These are phyloP conservation scores for Xylaria longipes DNA, from an alignment of 495 filamentous ascomycete genomes.

Conservation along the genomic window DNA sequence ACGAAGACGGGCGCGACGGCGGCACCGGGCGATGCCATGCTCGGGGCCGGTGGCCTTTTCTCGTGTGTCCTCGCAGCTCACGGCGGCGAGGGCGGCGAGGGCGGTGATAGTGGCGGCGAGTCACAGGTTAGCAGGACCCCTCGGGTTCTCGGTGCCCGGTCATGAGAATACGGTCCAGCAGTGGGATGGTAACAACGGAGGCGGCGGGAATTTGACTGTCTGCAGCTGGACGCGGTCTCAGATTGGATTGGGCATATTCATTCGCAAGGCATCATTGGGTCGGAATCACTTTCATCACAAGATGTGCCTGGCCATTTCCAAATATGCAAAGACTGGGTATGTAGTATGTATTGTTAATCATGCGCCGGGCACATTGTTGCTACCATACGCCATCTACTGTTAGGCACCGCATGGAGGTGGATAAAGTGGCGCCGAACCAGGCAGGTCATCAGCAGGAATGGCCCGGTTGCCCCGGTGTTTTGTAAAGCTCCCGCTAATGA, in stretches of 20 bases:
- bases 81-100: neutral
- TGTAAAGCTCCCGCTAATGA: slow-evolving; percentile 6
- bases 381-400: neutral
- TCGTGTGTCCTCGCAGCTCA: neutral
- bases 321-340: neutral
- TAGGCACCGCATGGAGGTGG: neutral
- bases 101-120: neutral
- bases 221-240: neutral
- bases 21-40: slow-evolving; percentile 40
- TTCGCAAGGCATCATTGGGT: neutral
- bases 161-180: neutral
- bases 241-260: slow-evolving; percentile 12
- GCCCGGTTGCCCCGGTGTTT: slow-evolving; percentile 15
- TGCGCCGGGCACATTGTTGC: slow-evolving; percentile 1
- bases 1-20: slow-evolving; percentile 23
- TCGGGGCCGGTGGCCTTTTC: neutral
- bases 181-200: neutral
- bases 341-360: neutral
- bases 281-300: neutral
- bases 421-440: slow-evolving; percentile 15
- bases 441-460: slow-evolving; percentile 5
- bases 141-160: slow-evolving; percentile 8
- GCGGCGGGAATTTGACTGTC: neutral
- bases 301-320: slow-evolving; percentile 1
- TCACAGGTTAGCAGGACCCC: neutral